A percentile compares a stretch with the other conserved stretches of the same genome.
These are phyloP conservation scores for Claviceps africana DNA, from an alignment of 2,329 filamentous ascomycete genomes.

Conservation along the genomic window DNA sequence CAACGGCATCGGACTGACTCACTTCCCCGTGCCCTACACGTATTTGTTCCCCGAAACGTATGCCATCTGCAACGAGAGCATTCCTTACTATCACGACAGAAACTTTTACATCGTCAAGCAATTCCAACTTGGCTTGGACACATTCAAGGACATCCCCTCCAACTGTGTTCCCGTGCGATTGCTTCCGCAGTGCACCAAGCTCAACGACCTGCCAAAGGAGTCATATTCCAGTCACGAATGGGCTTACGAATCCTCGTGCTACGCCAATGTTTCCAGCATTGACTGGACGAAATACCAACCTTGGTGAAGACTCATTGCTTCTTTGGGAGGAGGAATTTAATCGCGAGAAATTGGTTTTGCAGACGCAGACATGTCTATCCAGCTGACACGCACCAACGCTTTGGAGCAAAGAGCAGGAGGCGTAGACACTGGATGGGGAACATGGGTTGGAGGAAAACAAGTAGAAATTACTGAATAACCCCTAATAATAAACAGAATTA, in stretches of 20 bases:
- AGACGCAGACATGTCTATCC: too few species aligned
- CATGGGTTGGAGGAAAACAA: not conserved
- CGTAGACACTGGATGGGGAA: not conserved
- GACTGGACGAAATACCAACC: constrained; percentile 14
- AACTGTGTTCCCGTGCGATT: constrained; percentile 29
- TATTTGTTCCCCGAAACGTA: constrained; percentile 22
- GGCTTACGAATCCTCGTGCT: constrained; percentile 25
- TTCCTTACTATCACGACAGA: constrained; percentile 26
- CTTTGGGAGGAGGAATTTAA: not conserved
- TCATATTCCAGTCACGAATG: constrained; percentile 26
- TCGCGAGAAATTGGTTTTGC: too few species aligned
- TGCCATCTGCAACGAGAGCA: constrained; percentile 27
- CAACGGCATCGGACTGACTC: constrained; percentile 17
- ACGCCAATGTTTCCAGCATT: constrained; percentile 21
- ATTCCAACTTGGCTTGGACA: constrained; percentile 11
- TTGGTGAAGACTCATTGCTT: constrained; percentile 2
- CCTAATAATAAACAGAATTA: not conserved
- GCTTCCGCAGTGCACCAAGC: constrained; percentile 27
- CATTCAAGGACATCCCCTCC: constrained; percentile 15
- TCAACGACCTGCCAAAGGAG: constrained; percentile 22
- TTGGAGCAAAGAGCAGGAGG: not conserved
- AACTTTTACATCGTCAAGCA: constrained; percentile 26
- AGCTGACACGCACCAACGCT: too few species aligned
- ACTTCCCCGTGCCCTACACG: constrained; percentile 14
- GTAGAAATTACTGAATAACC: not conserved